Percentiles rank a stretch among this genome's conserved stretches.
Evolutionary conservation across 805 yeast species (phyloP).

Genomic region (Lipomyces chichibuensis): DNA sequence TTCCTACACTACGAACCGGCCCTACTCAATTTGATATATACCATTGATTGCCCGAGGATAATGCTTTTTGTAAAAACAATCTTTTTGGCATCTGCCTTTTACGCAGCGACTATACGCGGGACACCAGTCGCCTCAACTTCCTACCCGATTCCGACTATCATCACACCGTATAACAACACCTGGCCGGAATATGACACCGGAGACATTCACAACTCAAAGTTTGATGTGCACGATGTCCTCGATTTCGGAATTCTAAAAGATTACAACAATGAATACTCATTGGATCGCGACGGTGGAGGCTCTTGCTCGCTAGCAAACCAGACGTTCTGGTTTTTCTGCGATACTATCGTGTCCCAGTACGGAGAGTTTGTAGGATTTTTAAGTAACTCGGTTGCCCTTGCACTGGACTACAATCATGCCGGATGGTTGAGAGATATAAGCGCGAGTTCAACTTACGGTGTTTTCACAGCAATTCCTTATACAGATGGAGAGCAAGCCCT

Average conservation of each 20-base stretch:
- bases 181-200: not conserved
- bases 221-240: not conserved
- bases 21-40: not conserved
- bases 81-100: not conserved
- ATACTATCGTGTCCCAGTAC: slow-evolving; percentile 7
- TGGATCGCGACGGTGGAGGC: slow-evolving; percentile 29
- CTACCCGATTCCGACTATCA: slow-evolving; percentile 11
- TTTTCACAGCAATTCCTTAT: slow-evolving; percentile 8
- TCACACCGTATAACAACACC: not conserved
- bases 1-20: not conserved
- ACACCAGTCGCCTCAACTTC: slow-evolving; percentile 12
- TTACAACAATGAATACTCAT: slow-evolving; percentile 1
- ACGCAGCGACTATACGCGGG: not conserved
- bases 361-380: not conserved
- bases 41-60: not conserved
- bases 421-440: slow-evolving; percentile 17
- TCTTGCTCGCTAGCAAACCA: slow-evolving; percentile 18
- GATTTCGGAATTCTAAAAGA: slow-evolving; percentile 21
- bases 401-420: slow-evolving; percentile 8
- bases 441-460: not conserved
- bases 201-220: not conserved
- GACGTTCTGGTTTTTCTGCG: slow-evolving; percentile 24
- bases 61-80: not conserved
- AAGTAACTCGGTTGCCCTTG: slow-evolving; percentile 16
- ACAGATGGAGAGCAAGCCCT: not conserved